Conservation (phyloP, 768 basidiomycete genomes). For the Termitomyces bulborhizus region DNA sequence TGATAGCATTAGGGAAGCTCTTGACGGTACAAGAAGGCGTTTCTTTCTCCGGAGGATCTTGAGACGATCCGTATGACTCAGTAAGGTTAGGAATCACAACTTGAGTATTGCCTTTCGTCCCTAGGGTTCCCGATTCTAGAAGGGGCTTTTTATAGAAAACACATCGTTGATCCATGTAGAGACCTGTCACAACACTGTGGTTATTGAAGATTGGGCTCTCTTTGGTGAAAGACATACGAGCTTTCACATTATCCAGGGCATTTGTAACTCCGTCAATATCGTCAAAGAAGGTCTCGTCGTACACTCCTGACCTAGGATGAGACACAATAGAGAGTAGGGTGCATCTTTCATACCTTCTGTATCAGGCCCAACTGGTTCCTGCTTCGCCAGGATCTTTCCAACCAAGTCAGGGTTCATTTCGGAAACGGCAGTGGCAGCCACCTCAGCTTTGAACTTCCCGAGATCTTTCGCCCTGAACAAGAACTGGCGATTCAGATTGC, state of each 20-base stretch:
- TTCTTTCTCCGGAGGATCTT: conserved; percentile 98
- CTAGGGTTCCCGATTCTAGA: conserved; percentile 95
- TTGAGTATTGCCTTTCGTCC: conserved; percentile 97
- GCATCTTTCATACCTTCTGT: conserved; percentile 70
- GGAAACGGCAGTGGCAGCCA: conserved; percentile 82
- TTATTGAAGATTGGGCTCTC: not conserved
- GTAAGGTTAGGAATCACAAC: conserved; percentile 92
- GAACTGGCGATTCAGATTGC: conserved; percentile 97
- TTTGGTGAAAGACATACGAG: conserved; percentile 51
- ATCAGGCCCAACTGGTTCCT: conserved; percentile 88
- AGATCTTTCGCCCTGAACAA: conserved; percentile 94
- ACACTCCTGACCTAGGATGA: conserved; percentile 68
- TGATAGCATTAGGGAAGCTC: conserved; percentile 97
- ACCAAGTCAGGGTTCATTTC: conserved; percentile 94
- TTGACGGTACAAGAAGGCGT: conserved; percentile 96
- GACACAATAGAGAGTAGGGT: not conserved
- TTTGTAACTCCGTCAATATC: conserved; percentile 92
- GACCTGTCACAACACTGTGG: conserved; percentile 41
- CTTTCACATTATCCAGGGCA: conserved; percentile 94
- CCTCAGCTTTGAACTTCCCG: conserved; percentile 95
- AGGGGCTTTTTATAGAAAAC: conserved; percentile 95
- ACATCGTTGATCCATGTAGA: conserved; percentile 98
- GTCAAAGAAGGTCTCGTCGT: conserved; percentile 84
- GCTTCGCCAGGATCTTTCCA: conserved; percentile 81
- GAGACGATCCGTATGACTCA: conserved; percentile 95